Conservation (phyloP, 1,284 basidiomycete species). For the Sanghuangporus weigelae region DNA sequence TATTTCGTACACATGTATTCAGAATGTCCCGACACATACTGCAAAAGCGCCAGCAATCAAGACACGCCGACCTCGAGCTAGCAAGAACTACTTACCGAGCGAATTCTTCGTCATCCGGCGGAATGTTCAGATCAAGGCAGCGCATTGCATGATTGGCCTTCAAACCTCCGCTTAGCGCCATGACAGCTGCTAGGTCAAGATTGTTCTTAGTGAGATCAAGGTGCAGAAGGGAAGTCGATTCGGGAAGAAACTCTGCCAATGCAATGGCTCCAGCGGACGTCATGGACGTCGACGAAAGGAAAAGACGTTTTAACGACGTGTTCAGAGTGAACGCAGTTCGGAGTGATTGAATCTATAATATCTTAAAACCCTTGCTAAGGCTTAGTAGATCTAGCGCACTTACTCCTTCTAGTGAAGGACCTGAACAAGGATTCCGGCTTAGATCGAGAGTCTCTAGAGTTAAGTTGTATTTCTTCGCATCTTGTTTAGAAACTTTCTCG, state of each 20-base stretch:
- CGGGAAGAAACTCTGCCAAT: slow-evolving; percentile 93
- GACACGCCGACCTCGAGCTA: background rate
- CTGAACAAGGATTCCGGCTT: slow-evolving; percentile 90
- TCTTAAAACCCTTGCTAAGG: background rate
- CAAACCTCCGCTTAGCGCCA: slow-evolving; percentile 85
- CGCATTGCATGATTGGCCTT: slow-evolving; percentile 82
- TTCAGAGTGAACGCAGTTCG: slow-evolving; percentile 93
- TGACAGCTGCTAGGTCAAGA: slow-evolving; percentile 86
- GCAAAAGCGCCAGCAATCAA: background rate
- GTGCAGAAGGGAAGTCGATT: slow-evolving; percentile 82
- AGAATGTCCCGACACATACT: slow-evolving; percentile 76
- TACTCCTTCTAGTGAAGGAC: slow-evolving; percentile 83
- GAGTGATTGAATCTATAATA: slow-evolving; percentile 72
- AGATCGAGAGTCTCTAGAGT: slow-evolving; percentile 92
- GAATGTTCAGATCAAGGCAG: slow-evolving; percentile 91
- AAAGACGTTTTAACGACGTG: slow-evolving; percentile 86
- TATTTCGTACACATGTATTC: slow-evolving; percentile 85
- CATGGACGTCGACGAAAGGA: slow-evolving; percentile 82
- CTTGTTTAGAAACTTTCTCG: background rate
- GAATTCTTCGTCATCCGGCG: slow-evolving; percentile 83
- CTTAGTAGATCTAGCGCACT: slow-evolving; percentile 25
- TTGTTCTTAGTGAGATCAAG: slow-evolving; percentile 81
- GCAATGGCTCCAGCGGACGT: slow-evolving; percentile 88
- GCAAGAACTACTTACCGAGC: slow-evolving; percentile 50
- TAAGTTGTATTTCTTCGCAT: slow-evolving; percentile 84